Evolutionary conservation across 2,329 filamentous ascomycete species (phyloP), one percentile per base, ranked within the genome.

Genomic region (Thelonectria olida): DNA sequence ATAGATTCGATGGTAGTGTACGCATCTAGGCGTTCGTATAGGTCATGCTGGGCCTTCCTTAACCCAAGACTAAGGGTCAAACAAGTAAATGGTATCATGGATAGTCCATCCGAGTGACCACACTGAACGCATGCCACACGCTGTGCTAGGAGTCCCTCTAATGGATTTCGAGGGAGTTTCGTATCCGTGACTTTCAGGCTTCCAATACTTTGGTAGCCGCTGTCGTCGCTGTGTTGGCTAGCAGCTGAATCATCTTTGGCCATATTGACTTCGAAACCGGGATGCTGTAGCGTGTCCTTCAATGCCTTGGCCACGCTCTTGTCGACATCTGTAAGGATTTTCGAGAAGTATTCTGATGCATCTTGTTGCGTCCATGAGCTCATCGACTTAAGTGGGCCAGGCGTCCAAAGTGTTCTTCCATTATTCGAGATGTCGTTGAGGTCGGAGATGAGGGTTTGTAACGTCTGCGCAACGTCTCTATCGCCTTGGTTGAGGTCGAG

Each of bases 321-420:
- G 71, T 97, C 92, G 25, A 97, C 82, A 69, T 94, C 90, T 67
- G 95, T 93, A 48, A 97, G 78, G 13, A 99, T 84, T 72, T 95
- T 96, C 15, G 93, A 95, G 71, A 92, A 97, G 76, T 98, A 99
- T 76, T 99, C 96, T 74, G 98, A 96, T 5, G 96, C 96, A 78
- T 99, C 96, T 77, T 99, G 96, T 74, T 98, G 96, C 68, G 96
- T 92, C 87, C 92, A 97, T 27, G 92, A 97, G 76, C 90, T 95
- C 90, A 98, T 96, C 9, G 90, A 94, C 77, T 97, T 97, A 45
- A 97, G 81, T 55, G 90, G 87, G 1, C 85, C 81, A 0, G 92
- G 92, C 7, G 93, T 93, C 92, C 92, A 97, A 13, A 97, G 81
- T 19, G 89, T 90, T 70, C 84, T 85, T 7, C 92, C 92, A 63